These are phyloP conservation scores for Fusarium mexicanum DNA, from an alignment of 2,329 filamentous ascomycete species.

Conservation along the genomic window DNA sequence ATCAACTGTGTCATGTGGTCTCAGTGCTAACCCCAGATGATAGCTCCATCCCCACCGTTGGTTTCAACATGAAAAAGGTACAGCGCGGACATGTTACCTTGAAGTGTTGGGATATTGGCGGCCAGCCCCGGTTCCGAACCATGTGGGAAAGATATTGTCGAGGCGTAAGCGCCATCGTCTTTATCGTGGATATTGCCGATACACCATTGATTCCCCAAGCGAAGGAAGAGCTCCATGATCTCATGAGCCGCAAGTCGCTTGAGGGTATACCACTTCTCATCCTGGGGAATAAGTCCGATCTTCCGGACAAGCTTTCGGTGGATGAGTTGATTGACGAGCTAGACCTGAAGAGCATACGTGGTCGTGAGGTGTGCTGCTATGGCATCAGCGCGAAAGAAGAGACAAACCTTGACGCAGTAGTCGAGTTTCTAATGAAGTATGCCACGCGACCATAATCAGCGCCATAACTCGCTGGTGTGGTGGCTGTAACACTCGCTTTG, in stretches of 20 bases:
- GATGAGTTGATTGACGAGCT: constrained; percentile 95
- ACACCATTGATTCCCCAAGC: constrained; percentile 81
- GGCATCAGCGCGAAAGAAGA: constrained; percentile 99
- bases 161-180: constrained; percentile 96
- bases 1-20: constrained; percentile 5
- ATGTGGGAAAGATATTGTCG: constrained; percentile 99
- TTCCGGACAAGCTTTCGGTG: constrained; percentile 88
- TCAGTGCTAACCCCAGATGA: constrained; percentile 52
- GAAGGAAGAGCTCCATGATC: constrained; percentile 88
- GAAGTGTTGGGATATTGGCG: constrained; percentile 99
- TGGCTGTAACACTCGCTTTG: constrained; percentile 20
- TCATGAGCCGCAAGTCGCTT: constrained; percentile 85
- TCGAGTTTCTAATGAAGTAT: constrained; percentile 95
- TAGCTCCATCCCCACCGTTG: constrained; percentile 97
- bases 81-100: constrained; percentile 98
- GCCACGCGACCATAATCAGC: constrained; percentile 69
- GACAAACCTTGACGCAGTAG: constrained; percentile 95
- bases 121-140: constrained; percentile 93
- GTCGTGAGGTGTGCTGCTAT: constrained; percentile 97
- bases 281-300: constrained; percentile 96
- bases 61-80: constrained; percentile 99
- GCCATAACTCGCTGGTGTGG: constrained; percentile 7
- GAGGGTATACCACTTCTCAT: constrained; percentile 93
- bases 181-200: constrained; percentile 97
- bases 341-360: constrained; percentile 87